These are phyloP conservation scores for Kwoniella shivajii DNA, from an alignment of 1,284 basidiomycete genomes.

Conservation along the genomic window DNA sequence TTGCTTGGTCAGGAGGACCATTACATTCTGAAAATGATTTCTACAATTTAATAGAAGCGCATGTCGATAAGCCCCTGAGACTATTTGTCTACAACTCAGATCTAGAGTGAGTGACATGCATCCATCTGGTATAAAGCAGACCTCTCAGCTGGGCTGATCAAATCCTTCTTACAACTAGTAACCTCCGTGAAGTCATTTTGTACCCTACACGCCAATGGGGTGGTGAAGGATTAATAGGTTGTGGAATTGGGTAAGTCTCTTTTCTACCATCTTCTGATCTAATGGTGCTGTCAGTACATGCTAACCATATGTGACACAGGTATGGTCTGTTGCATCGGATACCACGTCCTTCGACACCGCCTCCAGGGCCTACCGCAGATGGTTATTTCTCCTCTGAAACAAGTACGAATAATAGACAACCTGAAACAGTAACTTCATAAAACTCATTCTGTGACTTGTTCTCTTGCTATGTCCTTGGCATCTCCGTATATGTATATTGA, in stretches of 20 bases:
- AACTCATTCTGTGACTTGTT: too few relatives aligned
- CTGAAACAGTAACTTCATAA: neutral
- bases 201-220: constrained; percentile 96
- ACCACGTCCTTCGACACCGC: constrained; percentile 59
- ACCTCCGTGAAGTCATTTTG: constrained; percentile 84
- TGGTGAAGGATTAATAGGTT: constrained; percentile 88
- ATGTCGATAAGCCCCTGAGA: constrained; percentile 86
- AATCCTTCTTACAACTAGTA: constrained; percentile 57
- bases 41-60: constrained; percentile 92
- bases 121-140: constrained; percentile 3
- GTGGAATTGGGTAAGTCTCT: constrained; percentile 76
- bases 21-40: constrained; percentile 93
- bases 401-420: neutral
- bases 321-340: constrained; percentile 85
- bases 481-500: too few relatives aligned
- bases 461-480: too few relatives aligned
- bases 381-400: constrained; percentile 26
- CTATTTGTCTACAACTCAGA: constrained; percentile 97
- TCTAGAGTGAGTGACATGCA: constrained; percentile 73
- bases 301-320: constrained; percentile 27
- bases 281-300: neutral
- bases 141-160: neutral
- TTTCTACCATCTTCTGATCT: neutral
- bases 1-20: constrained; percentile 93
- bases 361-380: constrained; percentile 26